Percentiles rank a stretch among this genome's conserved stretches.
Evolutionary conservation across 164 flowering plant species (phyloP).

Genomic region (Vitis vinifera): DNA sequence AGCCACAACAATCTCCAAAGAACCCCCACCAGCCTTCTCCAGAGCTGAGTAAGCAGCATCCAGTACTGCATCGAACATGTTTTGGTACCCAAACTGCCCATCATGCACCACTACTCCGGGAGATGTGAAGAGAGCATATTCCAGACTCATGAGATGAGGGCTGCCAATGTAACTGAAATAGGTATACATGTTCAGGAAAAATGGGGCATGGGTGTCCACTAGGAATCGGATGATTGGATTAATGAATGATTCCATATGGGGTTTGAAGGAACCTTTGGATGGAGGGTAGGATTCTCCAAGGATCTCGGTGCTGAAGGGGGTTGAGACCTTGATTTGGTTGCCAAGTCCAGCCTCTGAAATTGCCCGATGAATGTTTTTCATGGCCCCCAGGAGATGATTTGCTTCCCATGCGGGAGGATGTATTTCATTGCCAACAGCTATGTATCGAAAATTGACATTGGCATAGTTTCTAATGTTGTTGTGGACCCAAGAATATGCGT

Average conservation of each 20-base stretch:
- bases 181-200: conserved; percentile 22
- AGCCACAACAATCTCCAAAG: no score
- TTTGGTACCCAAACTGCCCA: no score
- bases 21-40: no score
- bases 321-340: conserved; percentile 25
- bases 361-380: conserved; percentile 23
- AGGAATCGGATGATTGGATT: conserved; percentile 19
- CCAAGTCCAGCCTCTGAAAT: conserved; percentile 11
- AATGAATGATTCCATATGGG: background rate
- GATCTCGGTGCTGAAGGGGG: conserved; percentile 7
- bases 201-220: conserved; percentile 11
- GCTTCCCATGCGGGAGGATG: conserved; percentile 13
- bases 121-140: background rate
- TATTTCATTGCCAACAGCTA: conserved; percentile 51
- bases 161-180: conserved; percentile 15
- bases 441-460: conserved; percentile 31
- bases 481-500: conserved; percentile 44
- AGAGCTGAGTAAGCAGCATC: no score
- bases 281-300: conserved; percentile 25
- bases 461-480: conserved; percentile 27
- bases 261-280: conserved; percentile 13
- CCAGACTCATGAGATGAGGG: background rate
- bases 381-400: conserved; percentile 27
- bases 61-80: no score
- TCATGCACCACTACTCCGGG: no score